Conservation (phyloP, 2,329 filamentous ascomycete species). For the Neopestalotiopsis sp. region DNA sequence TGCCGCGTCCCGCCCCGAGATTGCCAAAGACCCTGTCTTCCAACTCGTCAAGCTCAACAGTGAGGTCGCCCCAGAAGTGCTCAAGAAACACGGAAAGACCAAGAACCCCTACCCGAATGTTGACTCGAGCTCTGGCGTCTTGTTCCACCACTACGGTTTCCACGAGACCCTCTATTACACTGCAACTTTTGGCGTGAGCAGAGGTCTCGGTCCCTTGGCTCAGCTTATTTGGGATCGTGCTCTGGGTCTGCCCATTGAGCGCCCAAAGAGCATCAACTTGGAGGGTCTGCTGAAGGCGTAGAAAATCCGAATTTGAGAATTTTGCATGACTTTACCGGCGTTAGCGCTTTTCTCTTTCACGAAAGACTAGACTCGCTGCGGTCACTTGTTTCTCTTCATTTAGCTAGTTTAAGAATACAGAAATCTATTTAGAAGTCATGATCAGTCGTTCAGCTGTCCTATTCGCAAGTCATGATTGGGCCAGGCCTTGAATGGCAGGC, state of each 20-base stretch:
- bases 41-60: conserved; percentile 92
- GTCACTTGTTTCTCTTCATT: neutral
- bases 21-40: conserved; percentile 88
- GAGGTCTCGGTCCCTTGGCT: conserved; percentile 83
- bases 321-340: neutral
- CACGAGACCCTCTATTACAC: conserved; percentile 96
- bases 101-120: conserved; percentile 99
- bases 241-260: conserved; percentile 91
- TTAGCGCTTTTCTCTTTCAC: neutral
- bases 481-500: neutral
- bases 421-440: neutral
- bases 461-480: neutral
- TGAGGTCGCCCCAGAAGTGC: conserved; percentile 85
- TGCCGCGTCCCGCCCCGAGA: conserved; percentile 81
- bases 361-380: neutral
- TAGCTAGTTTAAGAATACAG: neutral
- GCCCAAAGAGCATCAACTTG: conserved; percentile 96
- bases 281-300: conserved; percentile 68
- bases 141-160: conserved; percentile 99
- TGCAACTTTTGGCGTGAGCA: conserved; percentile 71
- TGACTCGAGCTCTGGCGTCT: conserved; percentile 87
- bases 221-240: conserved; percentile 97
- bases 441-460: neutral
- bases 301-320: neutral
- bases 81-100: conserved; percentile 96